Evolutionary conservation across 495 filamentous ascomycete genomes (phyloP), one percentile per base, ranked within the genome.

Genomic region (Podospora tetraspora): DNA sequence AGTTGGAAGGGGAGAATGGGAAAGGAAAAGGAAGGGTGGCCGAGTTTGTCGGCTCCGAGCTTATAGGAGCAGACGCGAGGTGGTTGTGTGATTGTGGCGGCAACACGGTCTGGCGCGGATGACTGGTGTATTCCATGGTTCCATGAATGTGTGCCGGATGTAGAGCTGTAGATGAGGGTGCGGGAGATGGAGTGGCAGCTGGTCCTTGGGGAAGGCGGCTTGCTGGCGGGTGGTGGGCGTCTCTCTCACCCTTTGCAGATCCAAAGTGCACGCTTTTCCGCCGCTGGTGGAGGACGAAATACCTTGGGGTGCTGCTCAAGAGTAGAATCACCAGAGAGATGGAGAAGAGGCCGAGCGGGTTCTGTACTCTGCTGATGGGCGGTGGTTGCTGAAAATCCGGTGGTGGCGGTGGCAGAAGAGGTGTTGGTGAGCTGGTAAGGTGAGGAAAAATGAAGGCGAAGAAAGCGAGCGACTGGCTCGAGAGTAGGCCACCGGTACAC

Each of bases 101-200:
- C 25, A 75, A 78, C n/a, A 74, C 70, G 68, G 63, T 67, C 69
- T 68, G 68, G 60, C 72, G 72, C 22, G 71, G 66, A 59, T 66
- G 67, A 65, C 70, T 70, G 65, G 61, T 27, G 67, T 52, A 56
- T 25, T 71, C 71, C 69, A 73, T 72, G 71, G 37, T 66, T 71
- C 79, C 76, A 78, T 76, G n/a, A 65, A 74, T 69, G 63, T 23
- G 65, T 37, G 27, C 32, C 43, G 68, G 25, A 25, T 34, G 29
- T 57, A 29, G 37, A 66, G 56, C 30, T 23, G 37, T 6, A 62
- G 11, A 10, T n/a, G 37, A 29, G 3, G 34, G 59, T 11, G 8
- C 13, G 56, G n/a, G 24, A 30, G 34, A 21, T 56, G 37, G 62
- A 24, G 32, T n/a, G 34, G 30, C 29, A 34, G 29, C 29, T 52